Conservation (phyloP, 2,329 filamentous ascomycete genomes). For the Aspergillus tanneri region DNA sequence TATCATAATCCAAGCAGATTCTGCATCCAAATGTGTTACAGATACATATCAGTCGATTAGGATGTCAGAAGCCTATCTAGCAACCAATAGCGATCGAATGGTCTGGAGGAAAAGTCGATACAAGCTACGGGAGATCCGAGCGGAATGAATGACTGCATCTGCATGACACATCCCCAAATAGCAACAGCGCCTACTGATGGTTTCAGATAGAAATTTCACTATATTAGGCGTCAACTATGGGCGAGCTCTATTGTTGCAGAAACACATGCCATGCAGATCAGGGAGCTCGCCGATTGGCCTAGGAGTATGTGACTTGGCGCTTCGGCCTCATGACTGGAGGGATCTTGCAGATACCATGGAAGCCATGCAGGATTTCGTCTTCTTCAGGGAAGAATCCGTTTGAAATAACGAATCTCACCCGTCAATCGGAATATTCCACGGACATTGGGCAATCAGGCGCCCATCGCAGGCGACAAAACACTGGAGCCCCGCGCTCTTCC, state of each 20-base stretch:
- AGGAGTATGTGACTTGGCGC: constrained; percentile 2
- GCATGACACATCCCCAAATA: constrained; percentile 19
- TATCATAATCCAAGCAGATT: not conserved
- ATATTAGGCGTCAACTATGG: not conserved
- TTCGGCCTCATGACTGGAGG: constrained; percentile 1
- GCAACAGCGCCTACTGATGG: constrained; percentile 20
- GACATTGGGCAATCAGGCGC: constrained; percentile 5
- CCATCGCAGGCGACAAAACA: not conserved
- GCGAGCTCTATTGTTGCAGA: constrained; percentile 13
- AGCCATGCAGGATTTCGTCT: not conserved
- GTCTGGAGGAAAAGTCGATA: not conserved
- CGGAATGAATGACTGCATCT: constrained; percentile 1
- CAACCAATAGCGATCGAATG: not conserved
- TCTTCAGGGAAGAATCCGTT: not conserved
- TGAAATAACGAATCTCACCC: not conserved
- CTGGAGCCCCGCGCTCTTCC: not conserved
- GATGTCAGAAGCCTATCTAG: not conserved
- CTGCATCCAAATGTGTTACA: constrained; percentile 10
- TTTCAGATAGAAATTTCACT: constrained; percentile 8
- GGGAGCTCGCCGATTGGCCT: constrained; percentile 9
- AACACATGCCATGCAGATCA: constrained; percentile 2
- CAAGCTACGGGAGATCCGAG: too few relatives aligned
- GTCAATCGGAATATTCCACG: not conserved
- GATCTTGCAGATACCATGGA: not conserved
- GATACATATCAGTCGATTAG: constrained; percentile 7